phyloP scores from a whole-genome alignment of 2,329 filamentous ascomycete species.

The Nannizziopsis barbatae region DNA sequence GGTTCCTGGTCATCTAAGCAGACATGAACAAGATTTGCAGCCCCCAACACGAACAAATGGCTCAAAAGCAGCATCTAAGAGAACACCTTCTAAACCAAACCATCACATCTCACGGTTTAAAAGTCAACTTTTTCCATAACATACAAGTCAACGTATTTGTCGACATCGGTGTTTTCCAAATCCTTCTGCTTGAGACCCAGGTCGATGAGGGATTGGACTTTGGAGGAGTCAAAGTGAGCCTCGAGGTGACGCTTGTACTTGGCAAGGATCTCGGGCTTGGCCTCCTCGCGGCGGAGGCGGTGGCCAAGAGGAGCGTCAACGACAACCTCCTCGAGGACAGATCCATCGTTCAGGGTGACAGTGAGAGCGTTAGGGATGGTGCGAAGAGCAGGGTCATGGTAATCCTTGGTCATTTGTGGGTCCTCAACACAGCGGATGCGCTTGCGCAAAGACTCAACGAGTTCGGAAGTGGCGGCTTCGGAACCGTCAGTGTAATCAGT shows the following conservation, averaged over 20 bases:
- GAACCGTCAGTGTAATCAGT: slow-evolving; percentile 86
- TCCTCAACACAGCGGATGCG: slow-evolving; percentile 96
- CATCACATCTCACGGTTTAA: neutral
- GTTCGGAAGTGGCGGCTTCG: slow-evolving; percentile 78
- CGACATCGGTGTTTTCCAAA: slow-evolving; percentile 70
- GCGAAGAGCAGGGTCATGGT: slow-evolving; percentile 85
- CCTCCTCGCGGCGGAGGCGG: slow-evolving; percentile 81
- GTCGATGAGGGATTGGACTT: slow-evolving; percentile 71
- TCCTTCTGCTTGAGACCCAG: slow-evolving; percentile 63
- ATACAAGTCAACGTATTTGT: slow-evolving; percentile 88
- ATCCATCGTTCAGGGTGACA: slow-evolving; percentile 89
- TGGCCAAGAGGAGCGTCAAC: slow-evolving; percentile 94
- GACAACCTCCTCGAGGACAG: slow-evolving; percentile 75
- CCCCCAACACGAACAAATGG: neutral
- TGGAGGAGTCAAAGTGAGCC: slow-evolving; percentile 65
- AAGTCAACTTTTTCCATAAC: slow-evolving; percentile 39
- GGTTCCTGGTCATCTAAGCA: no score
- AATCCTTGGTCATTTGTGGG: slow-evolving; percentile 84
- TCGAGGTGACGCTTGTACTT: slow-evolving; percentile 91
- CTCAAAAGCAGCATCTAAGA: neutral
- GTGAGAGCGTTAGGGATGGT: slow-evolving; percentile 97
- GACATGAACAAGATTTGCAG: neutral
- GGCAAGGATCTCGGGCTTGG: slow-evolving; percentile 88
- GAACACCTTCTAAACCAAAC: neutral
- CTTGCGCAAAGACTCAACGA: slow-evolving; percentile 83